Percentiles rank a stretch among this genome's conserved stretches.
phyloP scores from a whole-genome alignment of 164 flowering plant genomes.

The Cinnamomum chago region DNA sequence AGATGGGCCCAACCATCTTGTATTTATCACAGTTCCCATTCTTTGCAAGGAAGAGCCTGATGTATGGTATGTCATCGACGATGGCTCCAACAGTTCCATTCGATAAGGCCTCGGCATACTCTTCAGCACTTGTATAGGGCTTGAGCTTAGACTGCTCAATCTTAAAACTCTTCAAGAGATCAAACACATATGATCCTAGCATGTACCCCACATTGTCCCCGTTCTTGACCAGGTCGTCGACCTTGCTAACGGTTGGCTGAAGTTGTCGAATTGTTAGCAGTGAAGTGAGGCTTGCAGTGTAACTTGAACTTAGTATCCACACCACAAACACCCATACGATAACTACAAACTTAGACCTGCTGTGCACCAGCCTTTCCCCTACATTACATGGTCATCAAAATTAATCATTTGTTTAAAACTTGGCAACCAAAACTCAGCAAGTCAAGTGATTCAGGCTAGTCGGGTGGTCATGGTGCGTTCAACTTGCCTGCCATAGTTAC shows the following conservation, averaged over 20 bases:
- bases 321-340: constrained; percentile 54
- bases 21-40: constrained; percentile 24
- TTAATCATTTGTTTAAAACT: constrained; percentile 1
- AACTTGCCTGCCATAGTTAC: constrained; percentile 4
- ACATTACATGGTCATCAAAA: constrained; percentile 9
- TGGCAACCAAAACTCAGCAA: background rate
- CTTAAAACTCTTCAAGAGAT: background rate
- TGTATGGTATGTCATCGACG: constrained; percentile 43
- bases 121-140: constrained; percentile 1
- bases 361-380: constrained; percentile 42
- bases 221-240: background rate
- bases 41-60: constrained; percentile 30
- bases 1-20: constrained; percentile 32
- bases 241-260: constrained; percentile 3
- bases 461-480: background rate
- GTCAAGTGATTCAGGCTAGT: too few relatives aligned
- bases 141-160: constrained; percentile 12
- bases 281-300: constrained; percentile 40
- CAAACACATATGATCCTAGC: constrained; percentile 12
- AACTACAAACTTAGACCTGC: constrained; percentile 35
- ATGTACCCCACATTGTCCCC: constrained; percentile 19
- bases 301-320: constrained; percentile 36
- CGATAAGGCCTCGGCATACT: constrained; percentile 13
- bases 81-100: constrained; percentile 42
- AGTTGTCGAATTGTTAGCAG: constrained; percentile 11